phyloP scores from a whole-genome alignment of 441 rosid genomes.

The Jatropha multifida region DNA sequence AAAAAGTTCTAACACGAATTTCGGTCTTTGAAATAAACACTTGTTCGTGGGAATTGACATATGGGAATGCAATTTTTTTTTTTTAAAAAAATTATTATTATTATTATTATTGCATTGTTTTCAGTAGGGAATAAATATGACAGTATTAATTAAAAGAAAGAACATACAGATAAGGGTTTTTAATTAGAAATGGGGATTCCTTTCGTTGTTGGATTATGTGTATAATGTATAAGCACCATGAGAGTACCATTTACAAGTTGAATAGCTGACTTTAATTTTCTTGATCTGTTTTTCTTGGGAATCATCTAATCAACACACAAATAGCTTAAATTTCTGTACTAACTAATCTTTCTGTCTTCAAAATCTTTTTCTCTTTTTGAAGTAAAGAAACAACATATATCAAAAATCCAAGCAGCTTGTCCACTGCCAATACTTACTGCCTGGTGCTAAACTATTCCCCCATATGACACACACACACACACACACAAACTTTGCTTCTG shows the following conservation, averaged over 20 bases:
- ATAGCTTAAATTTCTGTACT: constrained; percentile 16
- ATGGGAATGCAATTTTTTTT: neutral
- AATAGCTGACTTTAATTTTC: constrained; percentile 16
- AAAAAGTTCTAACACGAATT: neutral
- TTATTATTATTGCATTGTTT: constrained; percentile 33
- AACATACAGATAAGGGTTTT: constrained; percentile 3
- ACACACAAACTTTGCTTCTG: too few species aligned
- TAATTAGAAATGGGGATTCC: constrained; percentile 9
- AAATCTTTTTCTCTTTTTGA: constrained; percentile 15
- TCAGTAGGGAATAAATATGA: constrained; percentile 32
- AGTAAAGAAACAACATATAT: neutral
- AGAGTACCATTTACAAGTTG: constrained; percentile 17
- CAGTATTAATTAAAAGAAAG: constrained; percentile 3
- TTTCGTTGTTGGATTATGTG: neutral
- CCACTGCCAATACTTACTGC: constrained; percentile 5
- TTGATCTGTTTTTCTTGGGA: constrained; percentile 30
- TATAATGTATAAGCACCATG: neutral
- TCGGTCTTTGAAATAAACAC: neutral
- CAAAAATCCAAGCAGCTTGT: constrained; percentile 15
- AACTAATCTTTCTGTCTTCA: constrained; percentile 23
- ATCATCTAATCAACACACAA: constrained; percentile 12
- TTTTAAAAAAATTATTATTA: neutral
- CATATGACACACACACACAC: neutral
- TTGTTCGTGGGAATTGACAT: neutral
- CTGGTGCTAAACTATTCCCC: neutral